A percentile compares a stretch with the other conserved stretches of the same genome.
These are phyloP conservation scores for Tetrapisispora phaffii DNA, from an alignment of 805 yeast species.

Conservation along the genomic window DNA sequence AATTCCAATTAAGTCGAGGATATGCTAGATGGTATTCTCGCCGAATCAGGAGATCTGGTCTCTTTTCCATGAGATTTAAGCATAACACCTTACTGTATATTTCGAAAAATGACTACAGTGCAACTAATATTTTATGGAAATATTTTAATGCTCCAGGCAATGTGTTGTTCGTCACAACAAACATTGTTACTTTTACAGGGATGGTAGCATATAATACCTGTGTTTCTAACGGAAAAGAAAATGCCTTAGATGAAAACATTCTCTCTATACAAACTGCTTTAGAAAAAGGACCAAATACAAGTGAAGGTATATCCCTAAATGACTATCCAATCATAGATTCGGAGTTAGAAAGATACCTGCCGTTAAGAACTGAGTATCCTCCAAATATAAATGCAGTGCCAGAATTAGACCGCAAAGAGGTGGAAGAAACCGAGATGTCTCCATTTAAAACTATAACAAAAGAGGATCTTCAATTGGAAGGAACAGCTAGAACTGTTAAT, in stretches of 20 bases:
- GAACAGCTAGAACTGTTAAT: conserved; percentile 7
- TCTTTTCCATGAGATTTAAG: neutral
- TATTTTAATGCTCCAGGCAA: conserved; percentile 34
- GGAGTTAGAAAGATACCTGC: neutral
- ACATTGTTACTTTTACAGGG: conserved; percentile 29
- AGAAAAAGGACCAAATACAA: neutral
- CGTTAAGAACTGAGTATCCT: neutral
- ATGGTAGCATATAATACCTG: conserved; percentile 28
- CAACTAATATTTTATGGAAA: conserved; percentile 23
- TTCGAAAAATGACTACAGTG: conserved; percentile 3
- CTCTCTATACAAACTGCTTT: neutral
- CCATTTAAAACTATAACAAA: conserved; percentile 5
- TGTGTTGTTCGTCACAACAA: conserved; percentile 31
- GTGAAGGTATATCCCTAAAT: neutral
- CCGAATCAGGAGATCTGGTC: neutral
- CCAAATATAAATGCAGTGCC: neutral
- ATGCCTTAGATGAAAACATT: neutral
- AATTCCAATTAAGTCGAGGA: neutral
- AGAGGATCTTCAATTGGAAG: conserved; percentile 2
- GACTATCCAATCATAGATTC: neutral
- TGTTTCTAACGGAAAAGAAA: conserved; percentile 1
- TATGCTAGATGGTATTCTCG: neutral
- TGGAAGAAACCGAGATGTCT: neutral
- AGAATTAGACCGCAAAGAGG: neutral
- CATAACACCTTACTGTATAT: neutral